Evolutionary conservation across 106 monocot genomes (phyloP), one percentile per base, ranked within the genome.

Genomic region (Phalaenopsis equestris): DNA sequence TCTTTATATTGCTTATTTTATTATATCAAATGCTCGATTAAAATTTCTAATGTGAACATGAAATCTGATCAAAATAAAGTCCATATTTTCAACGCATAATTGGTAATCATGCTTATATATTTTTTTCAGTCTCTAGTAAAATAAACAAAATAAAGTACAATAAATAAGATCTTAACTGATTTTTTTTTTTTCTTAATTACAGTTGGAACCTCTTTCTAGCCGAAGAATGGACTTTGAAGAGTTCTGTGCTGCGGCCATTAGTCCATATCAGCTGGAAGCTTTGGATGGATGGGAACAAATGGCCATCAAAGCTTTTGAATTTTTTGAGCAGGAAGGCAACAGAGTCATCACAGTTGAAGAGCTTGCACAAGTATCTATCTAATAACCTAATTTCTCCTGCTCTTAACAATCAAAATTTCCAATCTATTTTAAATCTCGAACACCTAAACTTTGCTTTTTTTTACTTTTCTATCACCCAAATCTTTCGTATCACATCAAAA

Each of bases 211-310:
- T 75, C 89, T 99, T 10, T 52, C 85, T 8, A 84, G 87, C 55
- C 83, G 87, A 84, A 85, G 78, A 81, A 86, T 99, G 88, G 82
- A 87, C 49, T 99, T 93, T 67, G 87, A 95, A 45, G 95, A 95
- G 80, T 99, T 99, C 80, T 99, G 94, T 79, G 91, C 95, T 52
- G 99, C 93, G 24, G 82, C 95, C 49, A 87, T 92, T 67, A 99
- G 95, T 83, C 99, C 99, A 8, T 90, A 95, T 67, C 99, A 99
- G 81, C 87, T 99, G 41, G 99, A 99, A 78, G 99, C 99, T 23
- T 76, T 99, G 76, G 92, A 93, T 87, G 82, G 81, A 18, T 99
- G 99, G 99, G 95, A 99, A 73, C 79, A 93, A 55, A 91, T 99
- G 77, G 99, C 95, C 1, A 87, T 76, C 75, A 83, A 82, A 75